A percentile compares a stretch with the other conserved stretches of the same genome.
Evolutionary conservation across 257 asterid species (phyloP).

Genomic region (Salvia rosmarinus): DNA sequence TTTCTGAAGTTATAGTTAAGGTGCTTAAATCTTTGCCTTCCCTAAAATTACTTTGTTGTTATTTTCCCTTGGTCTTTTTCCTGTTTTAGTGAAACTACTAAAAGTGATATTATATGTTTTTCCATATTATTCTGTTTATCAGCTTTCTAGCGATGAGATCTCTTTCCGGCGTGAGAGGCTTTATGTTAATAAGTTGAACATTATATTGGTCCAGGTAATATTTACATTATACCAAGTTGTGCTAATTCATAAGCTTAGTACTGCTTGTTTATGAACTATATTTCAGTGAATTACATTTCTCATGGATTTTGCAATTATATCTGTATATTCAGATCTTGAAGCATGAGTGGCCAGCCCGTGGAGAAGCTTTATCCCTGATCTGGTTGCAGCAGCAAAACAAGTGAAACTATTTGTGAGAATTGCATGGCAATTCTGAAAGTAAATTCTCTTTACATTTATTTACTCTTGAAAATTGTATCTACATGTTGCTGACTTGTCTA

Average conservation of each 20-base stretch:
- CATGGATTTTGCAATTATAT: constrained; percentile 15
- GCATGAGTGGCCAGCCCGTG: constrained; percentile 99
- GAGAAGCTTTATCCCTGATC: constrained; percentile 93
- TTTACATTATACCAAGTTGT: constrained; percentile 13
- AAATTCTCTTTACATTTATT: constrained; percentile 27
- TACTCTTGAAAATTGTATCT: constrained; percentile 15
- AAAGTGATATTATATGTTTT: constrained; percentile 24
- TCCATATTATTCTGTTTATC: constrained; percentile 3
- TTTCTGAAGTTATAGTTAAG: constrained; percentile 97
- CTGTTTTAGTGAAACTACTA: not conserved
- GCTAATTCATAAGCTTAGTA: not conserved
- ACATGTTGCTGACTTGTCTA: constrained; percentile 28
- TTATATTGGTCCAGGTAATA: constrained; percentile 91
- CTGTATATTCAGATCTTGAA: constrained; percentile 71
- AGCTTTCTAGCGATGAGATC: constrained; percentile 94
- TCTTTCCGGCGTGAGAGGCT: constrained; percentile 92
- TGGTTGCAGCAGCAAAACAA: constrained; percentile 96
- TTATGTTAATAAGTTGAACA: constrained; percentile 84
- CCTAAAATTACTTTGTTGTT: not conserved
- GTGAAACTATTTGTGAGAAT: constrained; percentile 96
- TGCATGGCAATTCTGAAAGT: constrained; percentile 98
- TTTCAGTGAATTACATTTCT: constrained; percentile 11
- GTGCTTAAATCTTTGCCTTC: constrained; percentile 40
- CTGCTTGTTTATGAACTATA: constrained; percentile 3
- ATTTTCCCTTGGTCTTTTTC: constrained; percentile 6